Evolutionary conservation across 2,329 filamentous ascomycete species (phyloP), one percentile per base, ranked within the genome.

Genomic region (Trichoderma koningiopsis): DNA sequence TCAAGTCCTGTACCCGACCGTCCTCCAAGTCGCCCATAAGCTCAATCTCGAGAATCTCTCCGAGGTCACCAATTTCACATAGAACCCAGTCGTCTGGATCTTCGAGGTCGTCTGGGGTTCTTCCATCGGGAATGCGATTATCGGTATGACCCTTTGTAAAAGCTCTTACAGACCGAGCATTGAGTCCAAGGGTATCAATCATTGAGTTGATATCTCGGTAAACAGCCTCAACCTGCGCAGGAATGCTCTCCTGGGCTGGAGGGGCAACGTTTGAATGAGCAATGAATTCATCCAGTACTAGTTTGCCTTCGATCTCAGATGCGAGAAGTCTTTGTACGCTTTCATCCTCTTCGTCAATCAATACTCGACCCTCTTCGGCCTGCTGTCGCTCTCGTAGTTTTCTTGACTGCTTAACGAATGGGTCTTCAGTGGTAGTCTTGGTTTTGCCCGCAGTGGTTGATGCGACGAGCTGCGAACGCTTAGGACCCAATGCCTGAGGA

Each of bases 141-240:
- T 88, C 82, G 13, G 83, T 84, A 73, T 96, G 92, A 8, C 91
- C 92, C 68, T 87, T 84, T 55, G 94, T 84, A 72, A 90, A 91
- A 13, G 83, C 83, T 59, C 85, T 83, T 47, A 95, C 87, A 6
- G 92, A 89, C 19, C 87, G 84, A 13, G 84, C 89, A 77, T 98
- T 98, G 61, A 97, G 86, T 11, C 95, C 95, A 52, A 98, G 83
- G 0, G 92, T 95, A 75, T 97, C 93, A 55, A 99, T 90, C 96
- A 98, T 99, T 14, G 92, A 92, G 78, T 96, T 95, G 77, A 95
- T 92, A 75, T 95, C 92, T 56, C 91, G 87, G 77, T 92, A 96
- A 1, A 91, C 83, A 22, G 88, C 86, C 75, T 91, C 89, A 27
- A 89, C 88, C 73, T 90, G 88, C 10, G 86, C 84, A 4, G 88